Conservation (phyloP, 2,329 filamentous ascomycete genomes). For the Cladophialophora bantiana region DNA sequence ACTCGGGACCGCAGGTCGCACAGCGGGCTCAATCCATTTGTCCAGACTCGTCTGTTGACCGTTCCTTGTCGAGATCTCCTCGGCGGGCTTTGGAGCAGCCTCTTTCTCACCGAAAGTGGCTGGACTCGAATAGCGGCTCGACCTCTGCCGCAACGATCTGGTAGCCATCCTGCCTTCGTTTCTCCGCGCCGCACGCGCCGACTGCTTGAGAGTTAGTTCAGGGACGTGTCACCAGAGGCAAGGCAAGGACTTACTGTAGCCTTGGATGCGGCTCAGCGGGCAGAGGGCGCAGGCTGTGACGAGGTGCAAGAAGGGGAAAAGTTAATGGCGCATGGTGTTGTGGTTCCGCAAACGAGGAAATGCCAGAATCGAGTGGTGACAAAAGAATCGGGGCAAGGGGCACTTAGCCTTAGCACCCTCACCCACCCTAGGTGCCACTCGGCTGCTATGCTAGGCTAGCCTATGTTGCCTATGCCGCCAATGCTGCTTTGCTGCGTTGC, state of each 20-base stretch:
- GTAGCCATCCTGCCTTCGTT: conserved; percentile 37
- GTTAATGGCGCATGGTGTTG: conserved; percentile 19
- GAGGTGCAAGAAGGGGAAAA: conserved; percentile 23
- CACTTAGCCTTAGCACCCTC: conserved; percentile 17
- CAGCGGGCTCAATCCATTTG: conserved; percentile 64
- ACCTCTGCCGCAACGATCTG: conserved; percentile 40
- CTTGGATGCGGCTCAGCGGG: conserved; percentile 30
- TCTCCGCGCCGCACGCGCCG: conserved; percentile 36
- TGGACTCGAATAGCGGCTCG: conserved; percentile 40
- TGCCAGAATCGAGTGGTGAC: conserved; percentile 17
- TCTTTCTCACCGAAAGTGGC: conserved; percentile 38
- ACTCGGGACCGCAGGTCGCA: conserved; percentile 66
- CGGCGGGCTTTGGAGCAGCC: conserved; percentile 32
- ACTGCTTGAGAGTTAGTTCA: conserved; percentile 36
- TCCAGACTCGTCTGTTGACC: conserved; percentile 43
- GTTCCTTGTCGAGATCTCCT: conserved; percentile 33
- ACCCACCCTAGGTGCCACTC: background rate
- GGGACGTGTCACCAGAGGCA: conserved; percentile 27
- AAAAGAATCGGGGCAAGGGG: conserved; percentile 30
- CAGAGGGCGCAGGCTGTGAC: conserved; percentile 23
- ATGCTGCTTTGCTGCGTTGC: background rate
- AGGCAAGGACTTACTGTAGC: conserved; percentile 34
- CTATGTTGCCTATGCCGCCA: too few relatives aligned
- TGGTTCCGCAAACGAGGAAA: conserved; percentile 31
- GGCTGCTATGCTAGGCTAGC: too few relatives aligned